A percentile compares a stretch with the other conserved stretches of the same genome.
These are phyloP conservation scores for Citrus sp. DNA, from an alignment of 345 rosid genomes.

Conservation along the genomic window DNA sequence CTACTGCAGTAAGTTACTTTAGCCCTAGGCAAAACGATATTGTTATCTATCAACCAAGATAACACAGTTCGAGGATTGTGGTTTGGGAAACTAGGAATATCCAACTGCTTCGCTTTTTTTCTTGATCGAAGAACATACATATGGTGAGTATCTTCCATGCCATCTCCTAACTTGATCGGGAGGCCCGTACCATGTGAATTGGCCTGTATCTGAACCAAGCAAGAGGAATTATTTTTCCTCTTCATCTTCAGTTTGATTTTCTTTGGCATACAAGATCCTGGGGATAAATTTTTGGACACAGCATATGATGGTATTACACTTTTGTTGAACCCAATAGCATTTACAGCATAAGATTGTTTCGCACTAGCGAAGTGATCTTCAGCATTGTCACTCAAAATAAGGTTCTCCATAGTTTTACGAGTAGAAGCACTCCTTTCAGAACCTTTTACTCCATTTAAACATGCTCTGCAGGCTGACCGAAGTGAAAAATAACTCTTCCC, in stretches of 20 bases:
- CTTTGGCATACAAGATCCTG: background rate
- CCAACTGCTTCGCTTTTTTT: slow-evolving; percentile 47
- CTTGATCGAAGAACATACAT: slow-evolving; percentile 36
- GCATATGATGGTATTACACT: slow-evolving; percentile 6
- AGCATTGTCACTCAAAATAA: slow-evolving; percentile 4
- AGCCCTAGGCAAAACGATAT: slow-evolving; percentile 55
- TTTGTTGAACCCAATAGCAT: slow-evolving; percentile 7
- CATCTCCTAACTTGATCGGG: slow-evolving; percentile 4
- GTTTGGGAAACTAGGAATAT: slow-evolving; percentile 30
- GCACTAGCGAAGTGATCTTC: slow-evolving; percentile 6
- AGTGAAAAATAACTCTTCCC: slow-evolving; percentile 43
- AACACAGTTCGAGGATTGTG: slow-evolving; percentile 50
- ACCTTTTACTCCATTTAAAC: slow-evolving; percentile 11
- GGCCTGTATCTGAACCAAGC: slow-evolving; percentile 9
- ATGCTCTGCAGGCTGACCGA: slow-evolving; percentile 39
- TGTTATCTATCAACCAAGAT: slow-evolving; percentile 73
- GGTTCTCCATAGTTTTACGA: background rate
- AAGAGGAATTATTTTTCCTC: slow-evolving; percentile 17
- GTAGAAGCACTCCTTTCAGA: slow-evolving; percentile 12
- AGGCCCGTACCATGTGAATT: slow-evolving; percentile 12
- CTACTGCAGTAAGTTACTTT: slow-evolving; percentile 39
- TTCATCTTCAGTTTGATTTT: slow-evolving; percentile 20
- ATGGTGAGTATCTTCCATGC: slow-evolving; percentile 1
- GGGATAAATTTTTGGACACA: background rate
- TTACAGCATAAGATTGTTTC: slow-evolving; percentile 2